Percentiles rank a stretch among this genome's conserved stretches.
These are phyloP conservation scores for Stachybotrys elegans DNA, from an alignment of 2,329 filamentous ascomycete genomes.

Conservation along the genomic window DNA sequence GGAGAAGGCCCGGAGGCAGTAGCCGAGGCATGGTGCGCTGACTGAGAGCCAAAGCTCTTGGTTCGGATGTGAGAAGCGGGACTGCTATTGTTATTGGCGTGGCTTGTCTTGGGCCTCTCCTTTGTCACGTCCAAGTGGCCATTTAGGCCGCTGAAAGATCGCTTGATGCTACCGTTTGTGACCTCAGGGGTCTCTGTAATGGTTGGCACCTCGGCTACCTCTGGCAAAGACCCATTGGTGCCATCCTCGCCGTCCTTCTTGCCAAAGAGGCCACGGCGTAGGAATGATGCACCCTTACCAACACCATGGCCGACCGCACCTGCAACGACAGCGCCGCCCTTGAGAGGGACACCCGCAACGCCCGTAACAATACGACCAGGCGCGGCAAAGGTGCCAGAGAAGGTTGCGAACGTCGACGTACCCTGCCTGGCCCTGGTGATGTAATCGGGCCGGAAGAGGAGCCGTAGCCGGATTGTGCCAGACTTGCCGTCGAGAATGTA, in stretches of 20 bases:
- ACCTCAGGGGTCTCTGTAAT: slow-evolving; percentile 25
- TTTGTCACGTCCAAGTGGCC: slow-evolving; percentile 22
- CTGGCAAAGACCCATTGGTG: slow-evolving; percentile 39
- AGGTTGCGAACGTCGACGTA: slow-evolving; percentile 89
- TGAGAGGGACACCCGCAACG: slow-evolving; percentile 83
- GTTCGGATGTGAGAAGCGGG: slow-evolving; percentile 41
- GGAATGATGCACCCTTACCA: slow-evolving; percentile 83
- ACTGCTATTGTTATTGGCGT: slow-evolving; percentile 15
- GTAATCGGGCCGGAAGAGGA: slow-evolving; percentile 92
- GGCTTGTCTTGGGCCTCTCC: slow-evolving; percentile 19
- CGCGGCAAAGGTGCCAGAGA: slow-evolving; percentile 81
- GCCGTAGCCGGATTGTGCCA: slow-evolving; percentile 72
- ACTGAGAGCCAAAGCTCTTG: slow-evolving; percentile 59
- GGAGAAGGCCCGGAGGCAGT: slow-evolving; percentile 55
- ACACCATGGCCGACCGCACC: slow-evolving; percentile 71
- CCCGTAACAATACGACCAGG: slow-evolving; percentile 84
- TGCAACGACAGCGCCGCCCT: slow-evolving; percentile 76
- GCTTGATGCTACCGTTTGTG: slow-evolving; percentile 36
- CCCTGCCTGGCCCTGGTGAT: slow-evolving; percentile 82
- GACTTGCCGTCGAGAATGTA: slow-evolving; percentile 84
- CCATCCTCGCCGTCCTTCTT: slow-evolving; percentile 61
- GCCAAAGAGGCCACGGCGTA: slow-evolving; percentile 76
- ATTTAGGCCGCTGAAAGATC: slow-evolving; percentile 31
- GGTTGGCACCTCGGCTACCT: slow-evolving; percentile 36
- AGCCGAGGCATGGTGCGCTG: slow-evolving; percentile 58